Evolutionary conservation across 306 rosid species (phyloP).

Genomic region (Prosopis cineraria): DNA sequence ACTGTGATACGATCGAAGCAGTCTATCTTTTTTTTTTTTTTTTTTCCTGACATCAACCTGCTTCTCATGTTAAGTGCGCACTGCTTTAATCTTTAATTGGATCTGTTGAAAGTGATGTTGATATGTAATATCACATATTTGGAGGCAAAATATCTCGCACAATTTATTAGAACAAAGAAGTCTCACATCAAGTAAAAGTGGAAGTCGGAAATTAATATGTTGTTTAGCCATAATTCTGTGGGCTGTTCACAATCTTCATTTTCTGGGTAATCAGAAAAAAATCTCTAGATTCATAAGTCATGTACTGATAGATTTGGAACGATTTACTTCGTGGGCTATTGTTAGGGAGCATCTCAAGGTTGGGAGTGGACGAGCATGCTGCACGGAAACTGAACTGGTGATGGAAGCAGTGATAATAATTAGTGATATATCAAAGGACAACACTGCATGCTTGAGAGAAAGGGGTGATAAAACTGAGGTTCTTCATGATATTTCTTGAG

Average conservation of each 20-base stretch:
- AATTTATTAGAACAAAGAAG: background rate
- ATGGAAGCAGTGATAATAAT: slow-evolving; percentile 74
- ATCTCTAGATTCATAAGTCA: background rate
- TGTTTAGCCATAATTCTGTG: slow-evolving; percentile 8
- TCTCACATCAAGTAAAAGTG: slow-evolving; percentile 11
- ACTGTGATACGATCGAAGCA: background rate
- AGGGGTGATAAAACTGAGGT: slow-evolving; percentile 68
- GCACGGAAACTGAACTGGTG: slow-evolving; percentile 50
- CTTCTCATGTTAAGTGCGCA: slow-evolving; percentile 19
- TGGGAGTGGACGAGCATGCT: slow-evolving; percentile 71
- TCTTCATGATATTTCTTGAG: slow-evolving; percentile 19
- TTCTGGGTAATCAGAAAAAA: background rate
- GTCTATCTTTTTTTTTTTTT: background rate
- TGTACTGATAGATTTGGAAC: slow-evolving; percentile 14
- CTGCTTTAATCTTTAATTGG: slow-evolving; percentile 1
- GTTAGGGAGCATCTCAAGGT: slow-evolving; percentile 74
- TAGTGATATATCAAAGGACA: slow-evolving; percentile 58
- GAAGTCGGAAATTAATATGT: slow-evolving; percentile 26
- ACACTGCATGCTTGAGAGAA: slow-evolving; percentile 52
- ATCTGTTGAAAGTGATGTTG: slow-evolving; percentile 5
- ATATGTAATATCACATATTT: slow-evolving; percentile 8
- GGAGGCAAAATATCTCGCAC: background rate
- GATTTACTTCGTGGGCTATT: slow-evolving; percentile 25
- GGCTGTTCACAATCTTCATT: slow-evolving; percentile 18
- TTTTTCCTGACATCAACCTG: slow-evolving; percentile 16